Conservation (phyloP, 2,329 filamentous ascomycete genomes). For the Cladorrhinum sp. region DNA sequence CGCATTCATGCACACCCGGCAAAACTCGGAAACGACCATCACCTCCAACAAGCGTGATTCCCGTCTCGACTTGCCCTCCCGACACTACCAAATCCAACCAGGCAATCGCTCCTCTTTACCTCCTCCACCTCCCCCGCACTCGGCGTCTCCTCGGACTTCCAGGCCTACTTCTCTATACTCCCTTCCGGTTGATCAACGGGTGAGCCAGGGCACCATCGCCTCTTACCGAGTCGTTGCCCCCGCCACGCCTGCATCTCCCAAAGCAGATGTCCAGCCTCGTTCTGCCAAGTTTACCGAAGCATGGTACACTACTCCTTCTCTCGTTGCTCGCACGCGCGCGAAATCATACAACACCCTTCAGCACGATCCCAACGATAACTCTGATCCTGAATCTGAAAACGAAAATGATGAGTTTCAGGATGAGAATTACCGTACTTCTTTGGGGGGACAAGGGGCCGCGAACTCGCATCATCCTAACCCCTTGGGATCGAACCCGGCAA, state of each 20-base stretch:
- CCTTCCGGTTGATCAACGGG: slow-evolving; percentile 20
- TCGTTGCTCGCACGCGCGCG: slow-evolving; percentile 51
- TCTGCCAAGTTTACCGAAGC: slow-evolving; percentile 51
- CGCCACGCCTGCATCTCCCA: neutral
- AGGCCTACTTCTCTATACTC: slow-evolving; percentile 31
- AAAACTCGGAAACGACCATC: slow-evolving; percentile 51
- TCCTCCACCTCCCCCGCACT: slow-evolving; percentile 37
- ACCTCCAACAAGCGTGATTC: slow-evolving; percentile 51
- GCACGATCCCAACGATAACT: slow-evolving; percentile 39
- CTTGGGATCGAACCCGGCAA: slow-evolving; percentile 49
- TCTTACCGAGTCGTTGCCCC: slow-evolving; percentile 22
- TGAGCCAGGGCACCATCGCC: slow-evolving; percentile 24
- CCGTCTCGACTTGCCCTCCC: slow-evolving; percentile 51
- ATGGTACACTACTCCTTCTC: slow-evolving; percentile 54
- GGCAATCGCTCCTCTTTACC: slow-evolving; percentile 43
- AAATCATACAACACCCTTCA: slow-evolving; percentile 47
- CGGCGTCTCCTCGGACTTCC: neutral
- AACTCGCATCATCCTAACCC: slow-evolving; percentile 51
- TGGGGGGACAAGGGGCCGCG: slow-evolving; percentile 25
- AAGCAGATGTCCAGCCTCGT: slow-evolving; percentile 32
- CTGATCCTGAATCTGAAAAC: slow-evolving; percentile 39
- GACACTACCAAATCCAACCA: slow-evolving; percentile 52
- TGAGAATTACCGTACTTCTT: slow-evolving; percentile 22
- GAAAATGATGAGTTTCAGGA: slow-evolving; percentile 32
- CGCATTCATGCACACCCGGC: slow-evolving; percentile 78